Percentiles rank a stretch among this genome's conserved stretches.
These are phyloP conservation scores for Naganishia sp. DNA, from an alignment of 1,284 basidiomycete species.

Conservation along the genomic window DNA sequence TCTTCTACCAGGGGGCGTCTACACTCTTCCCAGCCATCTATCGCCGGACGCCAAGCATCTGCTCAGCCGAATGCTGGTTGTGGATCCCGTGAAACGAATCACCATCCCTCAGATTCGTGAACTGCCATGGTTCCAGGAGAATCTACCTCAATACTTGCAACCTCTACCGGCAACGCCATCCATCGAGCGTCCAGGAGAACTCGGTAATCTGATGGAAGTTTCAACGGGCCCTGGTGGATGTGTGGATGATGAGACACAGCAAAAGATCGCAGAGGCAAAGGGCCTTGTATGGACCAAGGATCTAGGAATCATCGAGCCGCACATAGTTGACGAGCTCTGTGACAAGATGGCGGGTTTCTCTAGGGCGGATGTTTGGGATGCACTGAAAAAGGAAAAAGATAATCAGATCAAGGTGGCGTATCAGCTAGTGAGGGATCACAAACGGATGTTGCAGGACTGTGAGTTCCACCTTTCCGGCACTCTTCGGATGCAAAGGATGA, in stretches of 20 bases:
- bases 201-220: constrained; percentile 39
- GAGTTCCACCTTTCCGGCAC: constrained; percentile 32
- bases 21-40: constrained; percentile 76
- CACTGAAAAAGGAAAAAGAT: constrained; percentile 78
- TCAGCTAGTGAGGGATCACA: constrained; percentile 86
- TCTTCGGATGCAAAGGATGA: neutral
- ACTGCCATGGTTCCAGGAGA: constrained; percentile 81
- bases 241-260: constrained; percentile 46
- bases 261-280: constrained; percentile 49
- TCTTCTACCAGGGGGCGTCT: constrained; percentile 68
- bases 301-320: constrained; percentile 84
- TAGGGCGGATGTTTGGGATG: constrained; percentile 81
- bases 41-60: constrained; percentile 74
- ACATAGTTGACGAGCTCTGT: constrained; percentile 80
- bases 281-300: constrained; percentile 55
- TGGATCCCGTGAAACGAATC: constrained; percentile 89
- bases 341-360: constrained; percentile 73
- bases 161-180: constrained; percentile 77
- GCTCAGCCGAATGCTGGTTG: constrained; percentile 81
- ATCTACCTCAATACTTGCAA: constrained; percentile 81
- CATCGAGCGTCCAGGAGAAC: constrained; percentile 48
- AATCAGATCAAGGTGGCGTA: constrained; percentile 97
- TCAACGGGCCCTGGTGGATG: constrained; percentile 8
- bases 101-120: constrained; percentile 85
- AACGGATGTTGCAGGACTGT: constrained; percentile 76